phyloP scores from a whole-genome alignment of 495 filamentous ascomycete species.

The Lepraria neglecta region DNA sequence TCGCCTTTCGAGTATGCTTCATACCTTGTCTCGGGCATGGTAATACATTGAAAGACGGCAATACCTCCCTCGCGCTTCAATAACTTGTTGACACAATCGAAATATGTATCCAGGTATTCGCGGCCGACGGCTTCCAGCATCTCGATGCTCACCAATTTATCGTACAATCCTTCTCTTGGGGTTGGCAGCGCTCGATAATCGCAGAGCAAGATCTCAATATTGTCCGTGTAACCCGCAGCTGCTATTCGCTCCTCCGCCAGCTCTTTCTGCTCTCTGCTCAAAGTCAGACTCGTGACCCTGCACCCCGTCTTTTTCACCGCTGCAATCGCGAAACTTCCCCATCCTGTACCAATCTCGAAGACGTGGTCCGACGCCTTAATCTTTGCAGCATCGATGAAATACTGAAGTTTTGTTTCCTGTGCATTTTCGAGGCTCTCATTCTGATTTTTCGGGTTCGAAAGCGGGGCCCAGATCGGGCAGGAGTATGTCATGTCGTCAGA shows the following conservation, averaged over 20 bases:
- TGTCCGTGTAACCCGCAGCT: constrained; percentile 44
- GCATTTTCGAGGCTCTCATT: constrained; percentile 56
- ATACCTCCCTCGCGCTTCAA: constrained; percentile 59
- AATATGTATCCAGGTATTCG: constrained; percentile 57
- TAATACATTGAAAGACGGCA: constrained; percentile 68
- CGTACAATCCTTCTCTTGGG: constrained; percentile 48
- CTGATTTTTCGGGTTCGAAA: constrained; percentile 29
- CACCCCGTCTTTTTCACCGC: constrained; percentile 55
- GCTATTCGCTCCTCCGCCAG: constrained; percentile 54
- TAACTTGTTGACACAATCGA: constrained; percentile 50
- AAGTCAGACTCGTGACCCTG: constrained; percentile 55
- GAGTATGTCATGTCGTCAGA: constrained; percentile 72
- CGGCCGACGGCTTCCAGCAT: constrained; percentile 70
- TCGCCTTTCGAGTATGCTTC: constrained; percentile 40
- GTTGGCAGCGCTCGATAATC: constrained; percentile 55
- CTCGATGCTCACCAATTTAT: constrained; percentile 66
- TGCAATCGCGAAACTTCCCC: constrained; percentile 61
- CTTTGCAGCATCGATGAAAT: constrained; percentile 53
- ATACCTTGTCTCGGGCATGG: constrained; percentile 55
- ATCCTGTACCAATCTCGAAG: constrained; percentile 64
- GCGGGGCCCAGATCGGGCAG: constrained; percentile 58
- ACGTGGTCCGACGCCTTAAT: constrained; percentile 59
- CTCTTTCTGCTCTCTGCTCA: constrained; percentile 55
- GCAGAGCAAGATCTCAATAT: constrained; percentile 51
- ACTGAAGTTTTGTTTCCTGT: constrained; percentile 56